Evolutionary conservation across 208 protist genomes (phyloP).

Genomic region (Leishmania major): DNA sequence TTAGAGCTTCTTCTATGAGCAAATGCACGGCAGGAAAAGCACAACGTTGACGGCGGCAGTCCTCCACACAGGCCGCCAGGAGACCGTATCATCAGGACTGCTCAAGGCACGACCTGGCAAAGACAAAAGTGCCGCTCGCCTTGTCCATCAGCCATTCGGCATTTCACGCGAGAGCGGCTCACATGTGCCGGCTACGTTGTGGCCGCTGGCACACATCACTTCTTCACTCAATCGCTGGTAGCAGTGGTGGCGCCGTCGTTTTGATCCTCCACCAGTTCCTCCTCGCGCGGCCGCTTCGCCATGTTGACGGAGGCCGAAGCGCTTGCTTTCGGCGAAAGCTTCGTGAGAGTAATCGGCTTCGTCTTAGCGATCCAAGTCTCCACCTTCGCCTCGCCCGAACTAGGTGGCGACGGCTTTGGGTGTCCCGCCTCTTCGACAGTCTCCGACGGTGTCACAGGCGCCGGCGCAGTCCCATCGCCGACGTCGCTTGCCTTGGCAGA

Average conservation of each 20-base stretch:
- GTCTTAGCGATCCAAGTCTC: constrained; percentile 8
- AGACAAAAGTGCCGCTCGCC: not conserved
- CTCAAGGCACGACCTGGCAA: not conserved
- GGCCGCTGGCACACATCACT: not conserved
- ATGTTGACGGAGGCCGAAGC: not conserved
- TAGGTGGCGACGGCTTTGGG: not conserved
- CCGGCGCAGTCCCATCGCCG: not conserved
- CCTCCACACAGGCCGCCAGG: not conserved
- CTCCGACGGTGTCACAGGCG: not conserved
- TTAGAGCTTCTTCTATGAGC: not conserved
- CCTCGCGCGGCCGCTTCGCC: constrained; percentile 25
- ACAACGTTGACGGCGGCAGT: not conserved
- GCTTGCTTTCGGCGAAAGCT: constrained; percentile 14
- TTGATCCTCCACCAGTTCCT: constrained; percentile 20
- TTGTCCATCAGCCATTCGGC: not conserved
- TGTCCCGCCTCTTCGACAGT: not conserved
- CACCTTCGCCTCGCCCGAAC: constrained; percentile 21
- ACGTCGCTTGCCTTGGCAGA: not conserved
- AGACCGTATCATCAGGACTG: not conserved
- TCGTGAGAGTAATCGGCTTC: constrained; percentile 29
- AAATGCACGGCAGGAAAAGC: not conserved
- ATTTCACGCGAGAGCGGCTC: not conserved
- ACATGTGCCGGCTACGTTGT: not conserved
- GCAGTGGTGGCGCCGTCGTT: constrained; percentile 17
- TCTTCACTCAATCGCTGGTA: constrained; percentile 4